These are phyloP conservation scores for Phytophthora idaei DNA, from an alignment of 352 stramenopile species.

Conservation along the genomic window DNA sequence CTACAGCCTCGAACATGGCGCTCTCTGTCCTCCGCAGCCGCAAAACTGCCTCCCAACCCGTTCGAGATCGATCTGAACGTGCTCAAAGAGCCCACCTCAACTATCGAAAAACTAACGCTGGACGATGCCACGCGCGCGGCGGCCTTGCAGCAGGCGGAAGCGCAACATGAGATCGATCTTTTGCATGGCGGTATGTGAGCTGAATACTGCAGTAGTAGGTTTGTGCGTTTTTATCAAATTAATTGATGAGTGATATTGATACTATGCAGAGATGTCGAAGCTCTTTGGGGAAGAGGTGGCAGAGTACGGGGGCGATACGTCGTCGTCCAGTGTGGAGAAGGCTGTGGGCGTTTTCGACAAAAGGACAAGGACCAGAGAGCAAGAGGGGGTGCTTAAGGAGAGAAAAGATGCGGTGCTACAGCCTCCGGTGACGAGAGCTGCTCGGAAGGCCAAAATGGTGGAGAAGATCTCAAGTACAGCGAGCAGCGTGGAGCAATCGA, in stretches of 20 bases:
- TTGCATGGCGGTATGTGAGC: slow-evolving; percentile 44
- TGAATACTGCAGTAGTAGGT: neutral
- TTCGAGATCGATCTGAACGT: slow-evolving; percentile 63
- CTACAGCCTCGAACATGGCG: neutral
- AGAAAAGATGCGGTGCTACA: neutral
- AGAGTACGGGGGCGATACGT: slow-evolving; percentile 33
- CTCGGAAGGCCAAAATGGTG: slow-evolving; percentile 9
- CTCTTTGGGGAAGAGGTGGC: slow-evolving; percentile 56
- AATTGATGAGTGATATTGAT: neutral
- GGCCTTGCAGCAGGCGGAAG: slow-evolving; percentile 25
- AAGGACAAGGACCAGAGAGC: neutral
- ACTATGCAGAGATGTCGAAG: slow-evolving; percentile 45
- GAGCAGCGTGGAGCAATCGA: neutral
- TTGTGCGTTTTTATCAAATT: neutral
- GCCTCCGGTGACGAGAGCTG: neutral
- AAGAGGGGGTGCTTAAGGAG: neutral
- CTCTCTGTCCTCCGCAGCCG: slow-evolving; percentile 4
- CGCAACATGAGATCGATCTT: slow-evolving; percentile 42
- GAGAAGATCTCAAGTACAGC: slow-evolving; percentile 2
- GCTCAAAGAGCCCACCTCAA: slow-evolving; percentile 11
- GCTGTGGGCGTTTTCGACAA: slow-evolving; percentile 4
- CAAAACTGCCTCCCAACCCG: slow-evolving; percentile 34
- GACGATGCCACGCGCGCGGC: slow-evolving; percentile 23
- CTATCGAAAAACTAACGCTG: slow-evolving; percentile 17
- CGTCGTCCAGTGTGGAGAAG: slow-evolving; percentile 15